Base-by-base conservation (phyloP, 208 protist species). In the Angomonas ambiguus region DNA sequence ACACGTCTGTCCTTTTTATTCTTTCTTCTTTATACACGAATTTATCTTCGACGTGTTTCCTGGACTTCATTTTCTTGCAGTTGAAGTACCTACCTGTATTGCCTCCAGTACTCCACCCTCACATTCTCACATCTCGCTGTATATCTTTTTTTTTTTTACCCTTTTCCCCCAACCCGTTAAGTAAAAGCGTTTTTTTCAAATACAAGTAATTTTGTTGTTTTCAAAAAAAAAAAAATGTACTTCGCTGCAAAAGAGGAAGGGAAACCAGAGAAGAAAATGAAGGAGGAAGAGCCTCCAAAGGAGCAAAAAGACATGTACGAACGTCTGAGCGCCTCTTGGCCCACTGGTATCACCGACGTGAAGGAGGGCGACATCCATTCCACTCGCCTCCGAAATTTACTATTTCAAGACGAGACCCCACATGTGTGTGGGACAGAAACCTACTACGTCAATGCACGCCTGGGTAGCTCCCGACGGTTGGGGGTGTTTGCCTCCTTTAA, bases 401-500 rank as follows among this genome's bases (percentile, higher is more conserved):
- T 77, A 30, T 53, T 71, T 2, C 64, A 82, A 2, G 79, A 84
- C 67, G 77, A 78, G 38, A 62, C 51, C 1, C 83, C 85, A 55
- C 62, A 67, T 24, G 38, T 82, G 51, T 81, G 71, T 62, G 71
- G 64, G 2, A 61, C 48, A 20, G 83, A 89, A 65, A 66, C 62
- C 18, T 89, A 77, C 77, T 72, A 58, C 51, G 25, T 86, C 30
- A 71, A 80, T 30, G 71, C 71, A 30, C 65, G 64, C n/a, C 63
- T 86, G 31, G 79, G 79, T 16, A 38, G 62, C 20, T 57, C 79
- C 18, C 73, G 72, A 31, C 75, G 78, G 24, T 86, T 80, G 57
- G 70, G 73, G 35, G 45, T 89, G 16, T 81, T 67, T 38, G 77
- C 38, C 32, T 49, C 68, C 31, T 86, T 89, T 38, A 71, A 72